Base-by-base conservation (phyloP, 2,329 filamentous ascomycete genomes). In the Penicillium sp. region DNA sequence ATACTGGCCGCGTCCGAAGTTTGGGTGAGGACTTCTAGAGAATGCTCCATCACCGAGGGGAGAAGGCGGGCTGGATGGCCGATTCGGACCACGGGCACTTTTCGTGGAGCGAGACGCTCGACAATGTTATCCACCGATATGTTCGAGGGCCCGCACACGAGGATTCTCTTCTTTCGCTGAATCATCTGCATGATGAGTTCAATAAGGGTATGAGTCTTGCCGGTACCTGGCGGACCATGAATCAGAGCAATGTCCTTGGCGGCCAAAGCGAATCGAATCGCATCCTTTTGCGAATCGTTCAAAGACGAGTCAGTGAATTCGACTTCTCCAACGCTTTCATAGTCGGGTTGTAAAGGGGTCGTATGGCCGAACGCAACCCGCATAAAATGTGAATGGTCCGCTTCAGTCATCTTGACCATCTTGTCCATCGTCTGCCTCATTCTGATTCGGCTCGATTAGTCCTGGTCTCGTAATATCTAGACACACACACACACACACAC, bases 111-210 rank as follows among this genome's bases (percentile, higher is more conserved):
- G 1, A 97, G 79, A 6, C 93, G 83, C 70, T 98, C 93, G 7
- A 96, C 90, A 49, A 98, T 95, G 64, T 98, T 98, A 77, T 98
- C 93, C 1, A 98, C 93, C 0, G 89, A 93, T 58, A 98, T 90
- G 66, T 98, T 98, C 28, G 89, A 95, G 0, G 93, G 93, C 0
- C 91, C 93, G 61, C 93, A 97, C n/a, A 97, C 91, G 1, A 97
- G 77, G 9, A 97, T 76, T 1, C 90, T 82, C 46, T 84, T 78
- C 32, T 83, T 79, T 25, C 81, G 80, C 63, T 84, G 84, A 46
- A 94, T 75, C 58, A 97, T 74, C 64, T 98, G 93, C n/a, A 94
- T 76, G 51, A 98, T 95, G 9, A 98, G 76, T 68, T 98, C 93
- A 50, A 98, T 91, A 35, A 98, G 73, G 0, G 93, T 97, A 65